Base-by-base conservation (phyloP, 2,329 filamentous ascomycete genomes). In the Acrodontium crateriforme region DNA sequence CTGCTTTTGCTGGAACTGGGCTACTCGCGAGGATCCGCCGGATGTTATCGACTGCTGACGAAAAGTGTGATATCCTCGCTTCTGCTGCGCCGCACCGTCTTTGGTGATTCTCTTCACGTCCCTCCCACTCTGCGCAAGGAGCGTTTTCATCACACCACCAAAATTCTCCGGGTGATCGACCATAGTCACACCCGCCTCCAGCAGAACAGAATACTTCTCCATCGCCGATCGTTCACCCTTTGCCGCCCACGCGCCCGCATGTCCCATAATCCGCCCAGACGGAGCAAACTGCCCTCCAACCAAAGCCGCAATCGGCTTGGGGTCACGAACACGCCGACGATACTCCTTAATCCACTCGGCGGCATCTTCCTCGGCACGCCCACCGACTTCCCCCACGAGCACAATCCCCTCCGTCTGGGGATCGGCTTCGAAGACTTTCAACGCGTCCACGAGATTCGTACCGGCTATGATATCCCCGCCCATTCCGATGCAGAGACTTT, bases 91-190 rank as follows among this genome's bases (percentile, higher is more conserved):
- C 11, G 48, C 49, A 28, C 54, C 47, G 30, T 44, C 38, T n/a
- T 36, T 32, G 27, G 41, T 39, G 45, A 55, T 58, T 34, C 55
- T 54, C 31, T 46, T 42, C 17, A 60, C 49, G 30, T 54, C 47
- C 32, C 56, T 39, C 37, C 55, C 58, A 25, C 53, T 52, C 19
- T 57, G 54, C 10, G 50, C 53, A 3, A 84, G 55, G 9, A 79
- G 56, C 3, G 57, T 55, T 49, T 73, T 78, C 62, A 85, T 71
- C 0, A 70, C 69, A 12, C 65, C 58, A 0, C 80, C 80, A 36
- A 87, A 78, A 36, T 78, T 74, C 26, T 78, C 74, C 0, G 80
- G 80, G 45, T 85, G 79, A 34, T 79, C 71, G 3, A 84, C 73
- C 53, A 85, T 71, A 0, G 67, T 69, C 0, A 69, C 77, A 2